Evolutionary conservation across 1,139 yeast genomes (phyloP).

Genomic region (Blastobotrys capitulatus): DNA sequence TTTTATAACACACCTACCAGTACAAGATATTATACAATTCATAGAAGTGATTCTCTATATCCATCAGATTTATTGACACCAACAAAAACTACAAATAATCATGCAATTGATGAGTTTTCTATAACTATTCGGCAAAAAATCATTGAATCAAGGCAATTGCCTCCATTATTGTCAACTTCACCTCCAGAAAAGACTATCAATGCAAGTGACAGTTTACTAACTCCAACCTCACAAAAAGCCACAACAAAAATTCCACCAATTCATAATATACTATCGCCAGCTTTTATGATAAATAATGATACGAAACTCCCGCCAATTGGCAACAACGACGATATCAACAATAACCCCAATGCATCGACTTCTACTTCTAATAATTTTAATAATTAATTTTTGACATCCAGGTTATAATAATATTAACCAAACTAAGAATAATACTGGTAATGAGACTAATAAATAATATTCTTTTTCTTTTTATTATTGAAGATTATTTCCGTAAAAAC

Average conservation of each 20-base stretch:
- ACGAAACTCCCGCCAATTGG: neutral
- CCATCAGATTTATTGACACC: neutral
- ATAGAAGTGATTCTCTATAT: neutral
- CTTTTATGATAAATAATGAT: neutral
- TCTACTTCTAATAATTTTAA: neutral
- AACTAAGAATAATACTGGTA: neutral
- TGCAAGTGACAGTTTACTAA: neutral
- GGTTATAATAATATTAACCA: neutral
- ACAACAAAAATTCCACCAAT: neutral
- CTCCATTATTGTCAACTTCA: neutral
- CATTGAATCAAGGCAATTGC: neutral
- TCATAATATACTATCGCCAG: neutral
- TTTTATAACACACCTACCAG: too few species aligned
- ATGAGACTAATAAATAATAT: neutral
- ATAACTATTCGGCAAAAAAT: neutral
- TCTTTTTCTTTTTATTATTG: neutral
- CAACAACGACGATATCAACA: neutral
- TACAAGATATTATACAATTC: too few species aligned
- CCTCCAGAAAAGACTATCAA: neutral
- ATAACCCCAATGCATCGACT: too few species aligned
- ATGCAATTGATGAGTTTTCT: too few species aligned
- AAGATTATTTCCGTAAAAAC: constrained; percentile 1
- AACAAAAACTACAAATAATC: neutral
- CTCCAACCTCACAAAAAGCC: neutral
- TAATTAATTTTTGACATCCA: too few species aligned